Percentiles rank a stretch among this genome's conserved stretches.
phyloP scores from a whole-genome alignment of 2,329 filamentous ascomycete genomes.

The Diaporthe citrichinensis region DNA sequence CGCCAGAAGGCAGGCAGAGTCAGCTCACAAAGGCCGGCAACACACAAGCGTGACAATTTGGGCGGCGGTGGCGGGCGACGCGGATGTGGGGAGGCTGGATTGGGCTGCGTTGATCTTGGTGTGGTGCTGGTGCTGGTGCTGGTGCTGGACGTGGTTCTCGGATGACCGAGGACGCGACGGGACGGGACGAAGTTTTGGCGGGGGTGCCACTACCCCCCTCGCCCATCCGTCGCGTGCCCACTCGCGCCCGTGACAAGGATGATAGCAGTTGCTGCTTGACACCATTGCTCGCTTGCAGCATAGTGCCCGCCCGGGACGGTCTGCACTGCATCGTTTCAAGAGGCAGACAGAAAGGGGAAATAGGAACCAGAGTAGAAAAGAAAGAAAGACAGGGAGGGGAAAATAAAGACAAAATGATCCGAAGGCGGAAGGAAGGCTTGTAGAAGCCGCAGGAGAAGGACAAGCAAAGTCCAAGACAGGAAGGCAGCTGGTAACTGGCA shows the following conservation, averaged over 20 bases:
- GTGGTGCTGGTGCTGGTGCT: too few species aligned
- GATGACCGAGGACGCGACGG: conserved; percentile 31
- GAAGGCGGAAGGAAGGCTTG: too few species aligned
- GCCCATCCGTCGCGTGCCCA: conserved; percentile 6
- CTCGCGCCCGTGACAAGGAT: conserved; percentile 19
- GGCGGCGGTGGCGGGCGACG: not conserved
- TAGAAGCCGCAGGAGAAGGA: not conserved
- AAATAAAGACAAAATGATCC: not conserved
- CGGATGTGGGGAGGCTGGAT: not conserved
- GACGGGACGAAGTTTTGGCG: conserved; percentile 37
- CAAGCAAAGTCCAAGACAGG: not conserved
- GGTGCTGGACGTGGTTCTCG: conserved; percentile 12
- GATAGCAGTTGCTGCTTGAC: not conserved
- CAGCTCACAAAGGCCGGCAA: conserved; percentile 11
- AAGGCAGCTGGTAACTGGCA: not conserved
- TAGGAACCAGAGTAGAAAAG: not conserved
- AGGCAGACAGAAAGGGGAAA: not conserved
- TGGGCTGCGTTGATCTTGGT: too few species aligned
- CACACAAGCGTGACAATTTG: not conserved
- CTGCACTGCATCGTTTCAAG: not conserved
- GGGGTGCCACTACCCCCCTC: not conserved
- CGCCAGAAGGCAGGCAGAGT: not conserved
- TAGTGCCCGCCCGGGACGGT: too few species aligned
- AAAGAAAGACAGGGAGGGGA: too few species aligned
- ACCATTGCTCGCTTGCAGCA: conserved; percentile 12